Base-by-base conservation (phyloP, 129 eudicot genomes). In the Smallanthus sonchifolius region DNA sequence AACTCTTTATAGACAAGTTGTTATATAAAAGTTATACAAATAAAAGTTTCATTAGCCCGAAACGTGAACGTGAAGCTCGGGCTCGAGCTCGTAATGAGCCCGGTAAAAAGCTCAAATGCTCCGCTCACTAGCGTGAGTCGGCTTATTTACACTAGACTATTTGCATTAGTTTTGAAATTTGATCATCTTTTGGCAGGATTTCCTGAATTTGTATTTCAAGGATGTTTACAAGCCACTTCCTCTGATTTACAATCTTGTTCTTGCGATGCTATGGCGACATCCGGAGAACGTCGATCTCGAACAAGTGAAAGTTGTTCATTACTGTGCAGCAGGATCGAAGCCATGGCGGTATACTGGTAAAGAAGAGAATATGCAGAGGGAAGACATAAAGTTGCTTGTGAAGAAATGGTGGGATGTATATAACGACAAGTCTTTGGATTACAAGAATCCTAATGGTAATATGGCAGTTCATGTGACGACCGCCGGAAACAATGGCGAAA, bases 301-400 rank as follows among this genome's bases (percentile, higher is more conserved):
- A 4, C 45, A 82, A 57, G 89, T 86, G 13, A 92, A 89, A 80
- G 97, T 92, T 16, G 97, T 87, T 37, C 96, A 92, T 73, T 92
- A 92, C 73, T 92, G 97, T 75, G 97, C 97, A 0, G 89, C 92
- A 70, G 96, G 96, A 2, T 92, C 96, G 0, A 89, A 92, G 76
- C 97, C 97, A 7, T 92, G 96, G 97, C 78, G 86, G 76, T 92
- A 92, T 75, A 92, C 91, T 0, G 93, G 97, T 10, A 78, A 87
- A 47, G 93, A 92, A 78, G 97, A 88, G 85, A 87, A 92, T 74
- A 92, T 92, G 97, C 86, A 86, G 1, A 88, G 97, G 65, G 91
- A 86, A 67, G 96, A 89, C 67, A 85, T 92, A n/a, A 92, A 89
- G 69, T 83, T 83, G 89, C 64, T 92, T 66, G 94, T 89, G 14